Conservation (phyloP, 176 grass and related monocot genomes). For the Zea luxurians region DNA sequence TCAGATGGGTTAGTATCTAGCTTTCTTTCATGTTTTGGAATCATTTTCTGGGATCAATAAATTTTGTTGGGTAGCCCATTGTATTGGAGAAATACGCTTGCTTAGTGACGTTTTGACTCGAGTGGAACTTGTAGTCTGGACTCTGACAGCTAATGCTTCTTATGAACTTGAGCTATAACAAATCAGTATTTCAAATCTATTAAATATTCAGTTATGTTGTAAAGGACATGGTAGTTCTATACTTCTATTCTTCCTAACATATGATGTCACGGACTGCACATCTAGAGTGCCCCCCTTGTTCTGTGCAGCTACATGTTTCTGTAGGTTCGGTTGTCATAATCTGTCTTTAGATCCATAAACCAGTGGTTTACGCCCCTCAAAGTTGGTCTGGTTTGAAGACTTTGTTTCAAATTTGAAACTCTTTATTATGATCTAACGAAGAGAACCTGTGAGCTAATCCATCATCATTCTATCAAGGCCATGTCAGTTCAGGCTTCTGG, state of each 20-base stretch:
- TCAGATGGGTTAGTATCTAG: slow-evolving; percentile 71
- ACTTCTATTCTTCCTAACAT: slow-evolving; percentile 7
- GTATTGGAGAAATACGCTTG: slow-evolving; percentile 22
- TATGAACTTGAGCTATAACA: too few relatives aligned
- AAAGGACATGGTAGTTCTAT: slow-evolving; percentile 7
- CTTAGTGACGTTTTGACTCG: background rate
- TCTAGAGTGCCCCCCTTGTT: slow-evolving; percentile 15
- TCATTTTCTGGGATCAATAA: background rate
- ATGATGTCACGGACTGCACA: background rate
- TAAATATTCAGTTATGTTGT: background rate
- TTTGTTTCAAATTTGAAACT: background rate
- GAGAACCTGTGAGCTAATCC: background rate
- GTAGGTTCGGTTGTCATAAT: background rate
- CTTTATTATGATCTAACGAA: background rate
- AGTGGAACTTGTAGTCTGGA: too few relatives aligned
- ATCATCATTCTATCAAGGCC: background rate
- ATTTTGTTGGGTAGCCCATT: slow-evolving; percentile 22
- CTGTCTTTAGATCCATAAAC: background rate
- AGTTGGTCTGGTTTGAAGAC: background rate
- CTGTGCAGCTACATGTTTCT: background rate
- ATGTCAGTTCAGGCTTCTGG: background rate
- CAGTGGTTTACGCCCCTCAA: background rate
- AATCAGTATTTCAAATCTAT: too few relatives aligned
- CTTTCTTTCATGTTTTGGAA: slow-evolving; percentile 22
- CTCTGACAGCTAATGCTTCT: too few relatives aligned